These are phyloP conservation scores for Stephanodiscus minutulus DNA, from an alignment of 108 stramenopile species.

Conservation along the genomic window DNA sequence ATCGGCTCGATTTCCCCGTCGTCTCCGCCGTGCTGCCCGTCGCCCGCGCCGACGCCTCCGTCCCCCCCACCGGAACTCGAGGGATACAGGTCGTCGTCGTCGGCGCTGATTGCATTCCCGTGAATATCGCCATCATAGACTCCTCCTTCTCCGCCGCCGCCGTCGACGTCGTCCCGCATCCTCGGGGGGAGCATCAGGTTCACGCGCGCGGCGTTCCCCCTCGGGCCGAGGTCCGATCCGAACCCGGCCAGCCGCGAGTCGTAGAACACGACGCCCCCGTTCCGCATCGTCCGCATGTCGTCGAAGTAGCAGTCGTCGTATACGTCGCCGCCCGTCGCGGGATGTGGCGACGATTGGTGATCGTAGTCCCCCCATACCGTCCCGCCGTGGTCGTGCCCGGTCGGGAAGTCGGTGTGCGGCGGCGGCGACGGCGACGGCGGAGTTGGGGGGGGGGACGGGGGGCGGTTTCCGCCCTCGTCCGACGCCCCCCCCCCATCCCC, in stretches of 20 bases:
- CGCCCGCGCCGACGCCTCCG: background rate
- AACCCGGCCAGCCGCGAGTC: conserved; percentile 30
- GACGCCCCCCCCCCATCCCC: no score
- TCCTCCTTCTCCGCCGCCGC: background rate
- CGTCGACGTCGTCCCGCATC: background rate
- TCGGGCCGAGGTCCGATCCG: conserved; percentile 28
- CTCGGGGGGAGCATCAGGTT: conserved; percentile 28
- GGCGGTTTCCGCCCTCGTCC: no score
- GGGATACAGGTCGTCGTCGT: no score
- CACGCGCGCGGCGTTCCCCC: conserved; percentile 17
- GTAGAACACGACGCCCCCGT: conserved; percentile 16
- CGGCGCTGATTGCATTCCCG: background rate
- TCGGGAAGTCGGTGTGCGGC: no score
- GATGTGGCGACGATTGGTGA: no score
- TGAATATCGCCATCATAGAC: background rate
- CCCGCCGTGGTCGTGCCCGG: no score
- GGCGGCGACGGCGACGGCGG: no score
- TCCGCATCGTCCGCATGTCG: background rate
- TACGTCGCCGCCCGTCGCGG: no score
- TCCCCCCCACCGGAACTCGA: background rate
- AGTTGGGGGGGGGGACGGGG: no score
- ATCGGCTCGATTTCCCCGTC: background rate
- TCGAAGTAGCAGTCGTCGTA: no score
- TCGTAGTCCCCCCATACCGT: no score
- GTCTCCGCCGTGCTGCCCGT: no score